Evolutionary conservation across 306 rosid species (phyloP).

Genomic region (Mimosa pudica): DNA sequence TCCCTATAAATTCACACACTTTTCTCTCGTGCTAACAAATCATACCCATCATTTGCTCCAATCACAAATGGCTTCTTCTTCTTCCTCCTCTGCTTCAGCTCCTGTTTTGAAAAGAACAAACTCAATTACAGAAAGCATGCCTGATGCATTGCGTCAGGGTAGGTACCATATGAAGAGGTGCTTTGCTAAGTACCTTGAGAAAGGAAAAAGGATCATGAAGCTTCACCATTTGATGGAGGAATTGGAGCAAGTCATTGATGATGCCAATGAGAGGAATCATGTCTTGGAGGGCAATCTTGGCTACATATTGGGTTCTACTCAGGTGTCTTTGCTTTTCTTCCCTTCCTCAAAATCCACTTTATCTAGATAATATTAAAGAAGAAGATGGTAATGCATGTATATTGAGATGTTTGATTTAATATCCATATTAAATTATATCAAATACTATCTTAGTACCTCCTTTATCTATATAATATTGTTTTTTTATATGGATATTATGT

Average conservation of each 20-base stretch:
- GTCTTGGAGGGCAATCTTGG: conserved; percentile 76
- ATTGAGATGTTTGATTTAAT: no score
- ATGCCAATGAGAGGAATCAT: conserved; percentile 53
- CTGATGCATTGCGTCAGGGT: conserved; percentile 79
- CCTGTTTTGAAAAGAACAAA: conserved; percentile 47
- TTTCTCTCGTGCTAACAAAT: conserved; percentile 8
- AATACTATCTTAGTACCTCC: no score
- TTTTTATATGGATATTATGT: no score
- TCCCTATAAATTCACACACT: conserved; percentile 37
- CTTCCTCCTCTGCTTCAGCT: conserved; percentile 39
- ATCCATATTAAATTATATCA: no score
- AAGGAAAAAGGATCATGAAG: conserved; percentile 75
- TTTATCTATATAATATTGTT: no score
- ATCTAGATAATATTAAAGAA: not conserved
- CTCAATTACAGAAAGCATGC: conserved; percentile 63
- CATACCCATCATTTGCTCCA: conserved; percentile 5
- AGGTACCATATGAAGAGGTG: conserved; percentile 79
- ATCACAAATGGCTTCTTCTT: conserved; percentile 47
- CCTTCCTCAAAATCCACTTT: not conserved
- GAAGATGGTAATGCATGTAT: not conserved
- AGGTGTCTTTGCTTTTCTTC: conserved; percentile 45
- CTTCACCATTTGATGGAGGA: conserved; percentile 73
- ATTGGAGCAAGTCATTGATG: conserved; percentile 66
- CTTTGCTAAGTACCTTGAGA: conserved; percentile 71
- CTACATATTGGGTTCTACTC: conserved; percentile 63